A percentile compares a stretch with the other conserved stretches of the same genome.
Conservation (phyloP, 306 rosid species). For the Ceratonia siliqua region DNA sequence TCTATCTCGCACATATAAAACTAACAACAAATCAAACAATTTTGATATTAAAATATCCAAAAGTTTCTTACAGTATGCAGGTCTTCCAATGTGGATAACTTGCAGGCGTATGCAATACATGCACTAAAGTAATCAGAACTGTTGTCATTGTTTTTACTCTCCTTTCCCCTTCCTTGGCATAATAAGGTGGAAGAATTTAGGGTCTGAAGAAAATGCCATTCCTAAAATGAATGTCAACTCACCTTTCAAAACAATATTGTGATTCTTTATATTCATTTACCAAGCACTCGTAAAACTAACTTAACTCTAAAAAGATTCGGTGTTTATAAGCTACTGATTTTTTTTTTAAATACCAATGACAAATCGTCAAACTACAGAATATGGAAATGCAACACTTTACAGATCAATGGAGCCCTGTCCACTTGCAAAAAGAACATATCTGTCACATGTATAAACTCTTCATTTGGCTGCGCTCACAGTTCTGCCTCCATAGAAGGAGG, state of each 20-base stretch:
- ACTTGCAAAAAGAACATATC: constrained; percentile 29
- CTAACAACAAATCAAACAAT: background rate
- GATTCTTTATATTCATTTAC: constrained; percentile 24
- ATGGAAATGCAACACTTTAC: constrained; percentile 25
- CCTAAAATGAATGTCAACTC: background rate
- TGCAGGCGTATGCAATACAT: constrained; percentile 10
- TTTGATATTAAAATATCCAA: background rate
- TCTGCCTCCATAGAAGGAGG: constrained; percentile 25
- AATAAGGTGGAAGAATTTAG: background rate
- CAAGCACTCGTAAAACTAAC: constrained; percentile 27
- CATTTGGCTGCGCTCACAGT: constrained; percentile 29
- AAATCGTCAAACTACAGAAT: constrained; percentile 27
- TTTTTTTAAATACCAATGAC: constrained; percentile 9
- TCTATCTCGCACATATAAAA: background rate
- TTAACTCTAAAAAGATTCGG: background rate
- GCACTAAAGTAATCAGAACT: background rate
- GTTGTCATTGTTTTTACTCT: background rate
- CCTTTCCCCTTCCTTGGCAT: background rate
- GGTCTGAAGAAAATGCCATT: background rate
- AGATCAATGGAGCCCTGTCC: constrained; percentile 21
- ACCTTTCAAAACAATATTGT: constrained; percentile 2
- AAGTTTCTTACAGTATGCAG: background rate
- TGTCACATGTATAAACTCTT: constrained; percentile 22
- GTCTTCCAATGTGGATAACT: background rate
- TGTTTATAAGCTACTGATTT: background rate